phyloP scores from a whole-genome alignment of 495 filamentous ascomycete species.

The Cryomyces antarcticus region DNA sequence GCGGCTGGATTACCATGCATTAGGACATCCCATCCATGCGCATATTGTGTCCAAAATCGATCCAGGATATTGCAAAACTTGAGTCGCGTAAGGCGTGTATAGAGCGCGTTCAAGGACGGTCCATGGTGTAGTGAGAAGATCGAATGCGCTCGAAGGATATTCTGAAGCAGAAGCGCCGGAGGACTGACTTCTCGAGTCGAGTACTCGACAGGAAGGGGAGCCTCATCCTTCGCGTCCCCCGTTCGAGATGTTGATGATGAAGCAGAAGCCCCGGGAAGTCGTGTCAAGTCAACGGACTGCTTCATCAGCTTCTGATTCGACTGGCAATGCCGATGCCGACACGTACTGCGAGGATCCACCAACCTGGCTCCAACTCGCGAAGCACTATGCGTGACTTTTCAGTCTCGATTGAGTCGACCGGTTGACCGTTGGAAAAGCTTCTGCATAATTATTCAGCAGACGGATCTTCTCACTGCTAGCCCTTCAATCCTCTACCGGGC shows the following conservation, averaged over 20 bases:
- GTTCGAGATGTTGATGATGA: conserved; percentile 13
- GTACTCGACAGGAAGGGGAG: conserved; percentile 36
- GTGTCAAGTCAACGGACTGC: conserved; percentile 58
- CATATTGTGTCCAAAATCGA: conserved; percentile 67
- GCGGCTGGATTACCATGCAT: conserved; percentile 73
- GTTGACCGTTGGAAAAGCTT: conserved; percentile 55
- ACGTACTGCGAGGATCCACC: conserved; percentile 82
- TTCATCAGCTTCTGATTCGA: conserved; percentile 5
- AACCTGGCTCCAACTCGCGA: conserved; percentile 66
- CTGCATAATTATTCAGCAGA: conserved; percentile 15
- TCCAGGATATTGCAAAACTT: conserved; percentile 44
- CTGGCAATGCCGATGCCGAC: neutral
- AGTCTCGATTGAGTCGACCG: conserved; percentile 76
- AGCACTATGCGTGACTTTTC: conserved; percentile 68
- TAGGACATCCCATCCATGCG: conserved; percentile 71
- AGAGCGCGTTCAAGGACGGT: conserved; percentile 42
- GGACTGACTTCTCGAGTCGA: conserved; percentile 77
- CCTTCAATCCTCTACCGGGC: conserved; percentile 30
- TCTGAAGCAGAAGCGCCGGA: conserved; percentile 53
- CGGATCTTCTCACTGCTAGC: too few species aligned
- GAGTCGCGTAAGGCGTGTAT: conserved; percentile 34
- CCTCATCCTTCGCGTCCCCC: conserved; percentile 7
- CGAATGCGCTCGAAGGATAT: conserved; percentile 63
- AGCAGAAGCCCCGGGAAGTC: conserved; percentile 20
- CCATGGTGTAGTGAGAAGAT: conserved; percentile 79